Percentiles rank a stretch among this genome's conserved stretches.
phyloP scores from a whole-genome alignment of 208 protist genomes.

The Crithidia acanthocephali region DNA sequence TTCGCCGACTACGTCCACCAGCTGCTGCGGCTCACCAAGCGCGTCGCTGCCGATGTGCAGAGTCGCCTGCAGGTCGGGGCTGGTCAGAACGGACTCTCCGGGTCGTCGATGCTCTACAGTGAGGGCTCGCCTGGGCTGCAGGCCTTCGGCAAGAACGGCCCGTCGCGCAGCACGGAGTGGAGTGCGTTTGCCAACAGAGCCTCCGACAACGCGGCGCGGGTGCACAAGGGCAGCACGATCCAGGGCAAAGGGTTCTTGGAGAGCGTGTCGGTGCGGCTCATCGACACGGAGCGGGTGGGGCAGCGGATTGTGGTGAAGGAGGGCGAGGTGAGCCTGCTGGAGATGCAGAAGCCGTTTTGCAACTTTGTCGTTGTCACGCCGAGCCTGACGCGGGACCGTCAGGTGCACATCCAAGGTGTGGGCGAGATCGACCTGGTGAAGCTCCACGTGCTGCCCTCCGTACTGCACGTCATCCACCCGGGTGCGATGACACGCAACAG shows the following conservation, averaged over 20 bases:
- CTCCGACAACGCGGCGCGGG: neutral
- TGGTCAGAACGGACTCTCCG: neutral
- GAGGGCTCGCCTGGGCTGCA: neutral
- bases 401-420: conserved; percentile 58
- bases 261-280: conserved; percentile 41
- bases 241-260: conserved; percentile 64
- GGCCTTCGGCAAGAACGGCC: neutral
- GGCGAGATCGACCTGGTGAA: conserved; percentile 57
- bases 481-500: neutral
- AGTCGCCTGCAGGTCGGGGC: neutral
- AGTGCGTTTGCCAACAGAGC: neutral
- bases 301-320: conserved; percentile 47
- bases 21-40: conserved; percentile 28
- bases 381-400: conserved; percentile 33
- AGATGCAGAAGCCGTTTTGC: conserved; percentile 44
- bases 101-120: neutral
- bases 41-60: conserved; percentile 11
- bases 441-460: conserved; percentile 43
- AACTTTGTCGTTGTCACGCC: conserved; percentile 68
- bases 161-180: conserved; percentile 1
- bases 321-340: conserved; percentile 36
- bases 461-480: conserved; percentile 46
- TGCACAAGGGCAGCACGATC: conserved; percentile 46
- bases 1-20: conserved; percentile 69
- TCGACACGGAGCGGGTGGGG: conserved; percentile 54